phyloP scores from a whole-genome alignment of 176 grass and related monocot species.

The Puccinellia tenuiflora region DNA sequence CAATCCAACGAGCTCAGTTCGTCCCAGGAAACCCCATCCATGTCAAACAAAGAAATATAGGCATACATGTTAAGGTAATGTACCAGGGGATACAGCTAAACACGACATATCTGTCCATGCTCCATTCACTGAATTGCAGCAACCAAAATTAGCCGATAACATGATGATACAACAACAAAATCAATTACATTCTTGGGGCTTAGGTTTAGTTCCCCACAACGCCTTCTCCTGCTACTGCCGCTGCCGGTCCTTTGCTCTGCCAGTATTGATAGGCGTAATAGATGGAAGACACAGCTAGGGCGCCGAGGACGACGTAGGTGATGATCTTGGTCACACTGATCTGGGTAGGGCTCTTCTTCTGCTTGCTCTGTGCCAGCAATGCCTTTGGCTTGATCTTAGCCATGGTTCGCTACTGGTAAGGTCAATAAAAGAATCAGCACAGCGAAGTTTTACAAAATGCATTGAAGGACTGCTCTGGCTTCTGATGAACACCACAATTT shows the following conservation, averaged over 20 bases:
- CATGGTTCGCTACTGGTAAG: constrained; percentile 26
- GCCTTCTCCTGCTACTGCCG: neutral
- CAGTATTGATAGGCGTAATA: constrained; percentile 53
- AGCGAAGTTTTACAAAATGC: neutral
- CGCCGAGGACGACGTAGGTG: constrained; percentile 43
- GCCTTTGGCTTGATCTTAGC: constrained; percentile 73
- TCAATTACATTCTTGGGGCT: neutral
- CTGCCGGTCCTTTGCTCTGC: constrained; percentile 7
- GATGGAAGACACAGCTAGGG: constrained; percentile 35
- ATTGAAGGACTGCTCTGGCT: neutral
- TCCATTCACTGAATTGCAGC: neutral
- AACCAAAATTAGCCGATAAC: constrained; percentile 20
- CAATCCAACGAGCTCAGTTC: too few relatives aligned
- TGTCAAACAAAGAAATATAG: neutral
- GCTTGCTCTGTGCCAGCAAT: constrained; percentile 68
- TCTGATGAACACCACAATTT: neutral
- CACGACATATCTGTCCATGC: neutral
- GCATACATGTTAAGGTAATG: neutral
- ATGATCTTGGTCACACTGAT: constrained; percentile 32
- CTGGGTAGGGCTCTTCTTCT: constrained; percentile 66
- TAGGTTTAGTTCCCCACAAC: constrained; percentile 20
- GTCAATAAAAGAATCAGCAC: neutral
- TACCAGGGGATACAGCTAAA: constrained; percentile 19
- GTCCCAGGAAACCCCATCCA: neutral
- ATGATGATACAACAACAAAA: constrained; percentile 27